Evolutionary conservation across 1,284 basidiomycete species (phyloP).

Genomic region (Irpex sp.): DNA sequence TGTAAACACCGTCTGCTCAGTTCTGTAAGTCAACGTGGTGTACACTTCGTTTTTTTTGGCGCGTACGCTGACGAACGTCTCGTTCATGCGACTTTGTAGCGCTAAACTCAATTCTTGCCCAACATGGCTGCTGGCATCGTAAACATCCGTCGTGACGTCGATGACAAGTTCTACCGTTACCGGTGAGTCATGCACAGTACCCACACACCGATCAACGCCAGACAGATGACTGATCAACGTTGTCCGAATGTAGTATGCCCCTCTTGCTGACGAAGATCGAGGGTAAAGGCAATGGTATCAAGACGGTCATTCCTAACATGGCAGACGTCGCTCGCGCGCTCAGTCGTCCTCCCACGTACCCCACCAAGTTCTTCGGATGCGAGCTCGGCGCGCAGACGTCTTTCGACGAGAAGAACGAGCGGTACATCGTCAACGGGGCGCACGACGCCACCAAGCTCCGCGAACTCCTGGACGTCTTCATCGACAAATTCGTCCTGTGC

Average conservation of each 20-base stretch:
- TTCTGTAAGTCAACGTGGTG: conserved; percentile 36
- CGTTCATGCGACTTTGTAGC: conserved; percentile 35
- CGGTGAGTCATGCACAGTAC: conserved; percentile 42
- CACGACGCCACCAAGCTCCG: conserved; percentile 92
- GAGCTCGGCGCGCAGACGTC: conserved; percentile 98
- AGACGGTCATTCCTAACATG: conserved; percentile 99
- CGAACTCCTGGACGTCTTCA: conserved; percentile 95
- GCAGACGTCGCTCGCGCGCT: conserved; percentile 95
- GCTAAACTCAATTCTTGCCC: conserved; percentile 39
- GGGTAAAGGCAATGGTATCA: conserved; percentile 99
- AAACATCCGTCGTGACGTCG: conserved; percentile 98
- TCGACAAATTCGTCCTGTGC: conserved; percentile 98
- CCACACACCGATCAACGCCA: conserved; percentile 1
- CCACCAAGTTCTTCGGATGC: conserved; percentile 99
- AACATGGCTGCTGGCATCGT: conserved; percentile 87
- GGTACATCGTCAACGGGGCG: conserved; percentile 98
- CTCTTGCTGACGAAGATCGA: conserved; percentile 95
- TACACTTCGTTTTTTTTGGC: neutral
- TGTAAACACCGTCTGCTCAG: conserved; percentile 34
- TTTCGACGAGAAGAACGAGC: conserved; percentile 94
- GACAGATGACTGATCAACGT: conserved; percentile 6
- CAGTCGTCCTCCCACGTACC: conserved; percentile 92
- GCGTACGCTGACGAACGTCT: conserved; percentile 1
- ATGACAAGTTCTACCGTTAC: conserved; percentile 91
- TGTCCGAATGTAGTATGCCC: conserved; percentile 74